phyloP scores from a whole-genome alignment of 192 early-diverging fungal species.

The Coemansia sp. region DNA sequence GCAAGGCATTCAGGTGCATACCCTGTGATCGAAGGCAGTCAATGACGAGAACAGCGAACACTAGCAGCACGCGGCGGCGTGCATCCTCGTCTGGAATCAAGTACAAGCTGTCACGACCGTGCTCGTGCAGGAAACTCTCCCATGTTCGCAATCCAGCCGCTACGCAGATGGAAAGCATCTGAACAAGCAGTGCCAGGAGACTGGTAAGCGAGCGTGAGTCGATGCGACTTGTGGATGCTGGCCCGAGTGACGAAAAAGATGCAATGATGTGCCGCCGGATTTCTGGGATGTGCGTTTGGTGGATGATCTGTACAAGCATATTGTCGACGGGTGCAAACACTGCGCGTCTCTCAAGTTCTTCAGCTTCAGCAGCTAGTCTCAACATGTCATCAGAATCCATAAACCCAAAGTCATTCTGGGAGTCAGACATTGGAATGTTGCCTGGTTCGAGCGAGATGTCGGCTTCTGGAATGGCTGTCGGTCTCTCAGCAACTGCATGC shows the following conservation, averaged over 20 bases:
- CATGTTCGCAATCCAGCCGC: constrained; percentile 35
- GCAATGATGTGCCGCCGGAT: constrained; percentile 33
- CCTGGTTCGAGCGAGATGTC: too few species aligned
- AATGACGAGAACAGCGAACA: constrained; percentile 22
- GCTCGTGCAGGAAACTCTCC: constrained; percentile 50
- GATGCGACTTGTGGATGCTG: not conserved
- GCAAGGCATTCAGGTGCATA: constrained; percentile 5
- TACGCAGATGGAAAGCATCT: constrained; percentile 41
- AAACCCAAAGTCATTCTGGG: constrained; percentile 26
- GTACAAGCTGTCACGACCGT: constrained; percentile 44
- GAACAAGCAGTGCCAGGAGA: constrained; percentile 8
- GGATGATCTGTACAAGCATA: constrained; percentile 14
- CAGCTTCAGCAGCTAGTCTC: constrained; percentile 30
- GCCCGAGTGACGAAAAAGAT: constrained; percentile 13
- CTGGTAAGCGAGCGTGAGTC: constrained; percentile 16
- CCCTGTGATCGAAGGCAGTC: constrained; percentile 9
- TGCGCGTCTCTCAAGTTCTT: constrained; percentile 27
- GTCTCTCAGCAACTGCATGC: not conserved
- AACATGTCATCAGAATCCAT: constrained; percentile 34
- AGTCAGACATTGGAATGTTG: constrained; percentile 9
- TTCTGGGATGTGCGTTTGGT: constrained; percentile 28
- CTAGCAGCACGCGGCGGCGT: constrained; percentile 30
- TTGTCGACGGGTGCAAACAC: constrained; percentile 15
- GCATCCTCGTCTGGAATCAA: constrained; percentile 23
- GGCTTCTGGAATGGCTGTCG: not conserved